A percentile compares a stretch with the other conserved stretches of the same genome.
Evolutionary conservation across 2,329 filamentous ascomycete species (phyloP).

Genomic region (Microdochium bolleyi): DNA sequence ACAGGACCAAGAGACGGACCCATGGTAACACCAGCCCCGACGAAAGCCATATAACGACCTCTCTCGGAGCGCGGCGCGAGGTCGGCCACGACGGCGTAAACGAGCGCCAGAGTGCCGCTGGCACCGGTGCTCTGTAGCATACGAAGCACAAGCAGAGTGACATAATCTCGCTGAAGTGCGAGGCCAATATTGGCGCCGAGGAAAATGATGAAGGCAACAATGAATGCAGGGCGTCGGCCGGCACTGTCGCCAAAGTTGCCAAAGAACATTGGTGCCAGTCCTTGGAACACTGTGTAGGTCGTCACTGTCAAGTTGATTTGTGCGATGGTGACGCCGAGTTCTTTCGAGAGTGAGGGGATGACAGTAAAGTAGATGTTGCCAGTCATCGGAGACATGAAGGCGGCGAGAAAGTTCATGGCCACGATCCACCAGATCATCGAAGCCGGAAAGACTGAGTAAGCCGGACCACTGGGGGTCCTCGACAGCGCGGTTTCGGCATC

Average conservation of each 20-base stretch:
- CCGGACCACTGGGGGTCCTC: constrained; percentile 14
- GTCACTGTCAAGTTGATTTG: constrained; percentile 45
- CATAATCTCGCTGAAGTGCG: constrained; percentile 48
- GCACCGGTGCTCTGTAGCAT: constrained; percentile 57
- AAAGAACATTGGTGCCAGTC: constrained; percentile 50
- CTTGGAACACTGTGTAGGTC: constrained; percentile 58
- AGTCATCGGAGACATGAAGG: constrained; percentile 49
- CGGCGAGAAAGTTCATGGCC: constrained; percentile 41
- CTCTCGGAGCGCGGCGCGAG: constrained; percentile 61
- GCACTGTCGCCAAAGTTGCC: constrained; percentile 54
- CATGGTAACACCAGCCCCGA: constrained; percentile 50
- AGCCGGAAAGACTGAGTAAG: constrained; percentile 30
- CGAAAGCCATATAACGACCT: constrained; percentile 64
- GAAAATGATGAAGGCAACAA: constrained; percentile 50
- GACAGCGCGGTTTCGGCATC: constrained; percentile 4
- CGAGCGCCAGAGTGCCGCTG: constrained; percentile 63
- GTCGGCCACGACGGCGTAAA: constrained; percentile 65
- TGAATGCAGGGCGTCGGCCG: constrained; percentile 54
- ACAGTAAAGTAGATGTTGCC: constrained; percentile 50
- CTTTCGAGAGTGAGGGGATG: constrained; percentile 26
- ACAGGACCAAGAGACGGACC: constrained; percentile 49
- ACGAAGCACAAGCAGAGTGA: constrained; percentile 50
- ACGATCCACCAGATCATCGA: constrained; percentile 43
- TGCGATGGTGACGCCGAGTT: constrained; percentile 26
- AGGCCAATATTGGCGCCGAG: constrained; percentile 51